A percentile compares a stretch with the other conserved stretches of the same genome.
Conservation (phyloP, 169 alveolate species). For the Plasmodium vivax region DNA sequence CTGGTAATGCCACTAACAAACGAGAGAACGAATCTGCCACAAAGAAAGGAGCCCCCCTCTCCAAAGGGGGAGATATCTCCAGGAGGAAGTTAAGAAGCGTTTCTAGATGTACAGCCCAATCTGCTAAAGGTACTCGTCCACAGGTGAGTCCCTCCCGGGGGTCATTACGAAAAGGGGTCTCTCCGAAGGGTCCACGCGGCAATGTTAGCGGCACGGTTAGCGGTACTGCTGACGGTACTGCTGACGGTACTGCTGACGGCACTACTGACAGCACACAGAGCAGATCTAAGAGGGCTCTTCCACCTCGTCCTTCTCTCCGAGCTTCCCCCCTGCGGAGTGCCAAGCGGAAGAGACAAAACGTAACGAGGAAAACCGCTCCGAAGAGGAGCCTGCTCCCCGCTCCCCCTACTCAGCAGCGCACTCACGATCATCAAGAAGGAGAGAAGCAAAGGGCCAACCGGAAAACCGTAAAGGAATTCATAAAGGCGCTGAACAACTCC, state of each 20-base stretch:
- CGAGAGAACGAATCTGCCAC: not conserved
- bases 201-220: not conserved
- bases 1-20: not conserved
- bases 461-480: conserved; percentile 12
- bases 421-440: not conserved
- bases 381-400: not conserved
- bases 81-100: not conserved
- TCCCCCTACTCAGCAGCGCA: not conserved
- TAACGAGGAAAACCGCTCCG: not conserved
- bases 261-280: not conserved
- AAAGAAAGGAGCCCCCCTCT: not conserved
- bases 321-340: not conserved
- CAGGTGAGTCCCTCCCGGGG: not conserved
- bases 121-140: not conserved
- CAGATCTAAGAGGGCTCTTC: not conserved
- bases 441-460: not conserved
- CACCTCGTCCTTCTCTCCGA: not conserved
- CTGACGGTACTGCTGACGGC: not conserved
- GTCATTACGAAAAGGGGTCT: not conserved
- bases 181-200: not conserved
- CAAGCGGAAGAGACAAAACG: not conserved
- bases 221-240: not conserved
- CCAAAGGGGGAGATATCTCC: not conserved
- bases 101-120: not conserved
- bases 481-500: conserved; percentile 19